Base-by-base conservation (phyloP, 129 eudicot species). In the Flaveria linearis region DNA sequence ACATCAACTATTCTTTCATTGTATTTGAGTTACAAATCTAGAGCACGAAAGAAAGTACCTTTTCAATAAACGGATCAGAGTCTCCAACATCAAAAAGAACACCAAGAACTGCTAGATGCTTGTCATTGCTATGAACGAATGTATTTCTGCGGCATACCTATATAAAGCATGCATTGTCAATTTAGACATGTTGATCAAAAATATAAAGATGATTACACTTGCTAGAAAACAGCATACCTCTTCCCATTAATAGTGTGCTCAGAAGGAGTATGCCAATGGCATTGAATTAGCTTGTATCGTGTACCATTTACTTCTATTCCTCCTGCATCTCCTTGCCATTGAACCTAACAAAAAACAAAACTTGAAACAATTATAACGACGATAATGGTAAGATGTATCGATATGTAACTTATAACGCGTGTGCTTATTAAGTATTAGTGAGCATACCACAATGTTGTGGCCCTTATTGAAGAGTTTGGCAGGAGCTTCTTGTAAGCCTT, bases 191-290 rank as follows among this genome's bases (percentile, higher is more conserved):
- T 16, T 2, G 68, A 64, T 50, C n/a, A 23, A 13, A 26, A 28
- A 50, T 58, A 15, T 68, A 2, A 53, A 9, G 28, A 57, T 57
- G 33, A 10, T 58, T 22, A 58, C 36, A 58, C 68, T 49, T 11
- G 16, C 9, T 56, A 5, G 14, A 20, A 17, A 18, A 23, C 11
- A 2, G 23, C 66, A 61, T 26, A 85, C 92, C 83, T 85, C 46
- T 45, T 67, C 0, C 90, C 96, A 72, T 85, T 75, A 23, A 87
- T 26, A 3, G 87, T 84, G 79, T 90, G 96, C 26, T 90, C 96
- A 0, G 92, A 79, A 71, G 96, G 96, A 63, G 80, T 71, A 82
- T 90, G 96, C 96, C 96, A 90, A 81, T 90, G 96, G 50, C 87
- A 85, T 61, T 87, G 96, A 57, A 51, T 56, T 15, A 90, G 73